These are phyloP conservation scores for Phialemonium atrogriseum DNA, from an alignment of 2,329 filamentous ascomycete species.

Conservation along the genomic window DNA sequence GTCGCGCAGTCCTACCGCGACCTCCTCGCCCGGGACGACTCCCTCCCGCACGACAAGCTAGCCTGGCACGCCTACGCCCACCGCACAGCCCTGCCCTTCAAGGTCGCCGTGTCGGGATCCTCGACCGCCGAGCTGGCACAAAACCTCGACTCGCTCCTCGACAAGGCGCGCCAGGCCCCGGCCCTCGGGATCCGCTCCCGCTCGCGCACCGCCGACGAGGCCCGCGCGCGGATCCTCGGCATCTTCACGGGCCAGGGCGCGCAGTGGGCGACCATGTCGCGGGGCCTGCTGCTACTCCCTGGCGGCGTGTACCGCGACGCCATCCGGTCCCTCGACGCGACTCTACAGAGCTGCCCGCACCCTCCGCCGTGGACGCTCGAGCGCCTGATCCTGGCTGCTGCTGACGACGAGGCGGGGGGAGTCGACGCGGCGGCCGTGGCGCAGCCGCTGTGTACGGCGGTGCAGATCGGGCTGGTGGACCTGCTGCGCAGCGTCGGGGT, in stretches of 20 bases:
- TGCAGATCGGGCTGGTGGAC: conserved; percentile 37
- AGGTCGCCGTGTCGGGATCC: conserved; percentile 17
- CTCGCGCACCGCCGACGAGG: conserved; percentile 1
- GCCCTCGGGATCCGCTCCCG: conserved; percentile 15
- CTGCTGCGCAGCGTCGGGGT: conserved; percentile 18
- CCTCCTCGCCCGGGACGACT: conserved; percentile 16
- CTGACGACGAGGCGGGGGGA: conserved; percentile 15
- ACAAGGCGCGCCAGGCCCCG: conserved; percentile 4
- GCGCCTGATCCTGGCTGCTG: conserved; percentile 22
- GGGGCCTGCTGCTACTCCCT: conserved; percentile 18
- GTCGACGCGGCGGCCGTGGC: conserved; percentile 30
- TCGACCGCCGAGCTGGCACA: conserved; percentile 14
- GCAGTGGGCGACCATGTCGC: conserved; percentile 34
- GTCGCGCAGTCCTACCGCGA: conserved; percentile 17
- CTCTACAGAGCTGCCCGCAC: conserved; percentile 17
- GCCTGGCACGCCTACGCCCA: conserved; percentile 23
- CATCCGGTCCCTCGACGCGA: conserved; percentile 23
- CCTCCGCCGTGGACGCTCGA: conserved; percentile 22
- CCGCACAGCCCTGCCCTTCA: conserved; percentile 22
- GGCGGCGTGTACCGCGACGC: conserved; percentile 22
- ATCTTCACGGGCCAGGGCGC: conserved; percentile 38
- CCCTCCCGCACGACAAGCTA: conserved; percentile 12
- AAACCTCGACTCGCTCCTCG: conserved; percentile 17
- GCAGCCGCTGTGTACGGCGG: conserved; percentile 44
- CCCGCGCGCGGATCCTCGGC: conserved; percentile 16